These are phyloP conservation scores for Suhomyces taliae DNA, from an alignment of 1,139 yeast species.

Conservation along the genomic window DNA sequence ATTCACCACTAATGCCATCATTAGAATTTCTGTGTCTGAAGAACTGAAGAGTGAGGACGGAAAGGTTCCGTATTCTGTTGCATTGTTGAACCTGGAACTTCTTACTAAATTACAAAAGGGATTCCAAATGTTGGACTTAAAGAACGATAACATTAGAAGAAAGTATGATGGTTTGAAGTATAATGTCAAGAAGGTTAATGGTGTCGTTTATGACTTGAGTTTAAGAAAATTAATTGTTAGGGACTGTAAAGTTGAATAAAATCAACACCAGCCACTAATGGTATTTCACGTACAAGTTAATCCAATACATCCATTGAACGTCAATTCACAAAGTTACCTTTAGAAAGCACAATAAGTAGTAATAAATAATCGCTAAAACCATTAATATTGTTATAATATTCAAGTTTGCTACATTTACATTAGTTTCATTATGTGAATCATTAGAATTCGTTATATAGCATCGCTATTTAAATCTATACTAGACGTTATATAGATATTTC, in stretches of 20 bases:
- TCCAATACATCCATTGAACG: not conserved
- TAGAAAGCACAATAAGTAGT: too few species aligned
- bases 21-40: conserved; percentile 21
- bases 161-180: conserved; percentile 34
- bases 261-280: too few species aligned
- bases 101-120: conserved; percentile 28
- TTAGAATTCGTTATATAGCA: too few species aligned
- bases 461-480: too few species aligned
- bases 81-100: conserved; percentile 26
- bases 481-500: too few species aligned
- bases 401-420: too few species aligned
- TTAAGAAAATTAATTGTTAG: conserved; percentile 12
- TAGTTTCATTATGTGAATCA: too few species aligned
- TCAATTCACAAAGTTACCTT: too few species aligned
- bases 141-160: conserved; percentile 30
- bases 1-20: conserved; percentile 29
- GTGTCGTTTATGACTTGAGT: conserved; percentile 26
- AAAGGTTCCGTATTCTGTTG: conserved; percentile 22
- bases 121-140: conserved; percentile 32
- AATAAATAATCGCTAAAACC: too few species aligned
- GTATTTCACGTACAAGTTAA: too few species aligned
- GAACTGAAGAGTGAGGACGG: not conserved
- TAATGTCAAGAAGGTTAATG: conserved; percentile 29
- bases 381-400: too few species aligned
- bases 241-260: not conserved